Evolutionary conservation across 176 grass and related monocot species (phyloP).

Genomic region (Lolium rigidum): DNA sequence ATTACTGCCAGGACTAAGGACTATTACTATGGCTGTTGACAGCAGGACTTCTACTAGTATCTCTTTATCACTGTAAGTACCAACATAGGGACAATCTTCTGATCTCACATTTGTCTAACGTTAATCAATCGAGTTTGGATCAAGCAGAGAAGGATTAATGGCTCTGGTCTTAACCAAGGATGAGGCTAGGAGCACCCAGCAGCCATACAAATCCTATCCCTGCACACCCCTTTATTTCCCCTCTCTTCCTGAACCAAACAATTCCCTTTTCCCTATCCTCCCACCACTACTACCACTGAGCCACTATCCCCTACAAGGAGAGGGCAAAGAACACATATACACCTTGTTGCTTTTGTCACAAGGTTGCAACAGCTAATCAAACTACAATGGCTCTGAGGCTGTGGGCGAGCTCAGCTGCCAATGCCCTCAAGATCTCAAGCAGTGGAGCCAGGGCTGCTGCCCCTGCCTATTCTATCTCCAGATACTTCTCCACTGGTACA

Average conservation of each 20-base stretch:
- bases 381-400: constrained; percentile 53
- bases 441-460: constrained; percentile 32
- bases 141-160: constrained; percentile 30
- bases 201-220: constrained; percentile 60
- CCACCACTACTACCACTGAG: constrained; percentile 1
- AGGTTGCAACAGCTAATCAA: constrained; percentile 11
- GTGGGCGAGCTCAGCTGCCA: constrained; percentile 73
- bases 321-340: constrained; percentile 17
- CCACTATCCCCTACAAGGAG: background rate
- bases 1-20: background rate
- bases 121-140: constrained; percentile 23
- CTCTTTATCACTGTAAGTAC: background rate
- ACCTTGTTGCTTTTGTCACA: background rate
- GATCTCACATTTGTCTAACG: background rate
- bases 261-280: constrained; percentile 41
- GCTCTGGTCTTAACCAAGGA: constrained; percentile 32
- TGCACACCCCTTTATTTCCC: constrained; percentile 30
- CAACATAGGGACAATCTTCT: background rate
- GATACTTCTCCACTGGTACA: constrained; percentile 67
- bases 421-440: constrained; percentile 62
- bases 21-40: background rate
- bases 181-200: constrained; percentile 46
- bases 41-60: background rate
- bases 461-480: constrained; percentile 58
- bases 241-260: constrained; percentile 40